Evolutionary conservation across 192 early-diverging fungal genomes (phyloP).

Genomic region (Phlyctochytrium arcticum): DNA sequence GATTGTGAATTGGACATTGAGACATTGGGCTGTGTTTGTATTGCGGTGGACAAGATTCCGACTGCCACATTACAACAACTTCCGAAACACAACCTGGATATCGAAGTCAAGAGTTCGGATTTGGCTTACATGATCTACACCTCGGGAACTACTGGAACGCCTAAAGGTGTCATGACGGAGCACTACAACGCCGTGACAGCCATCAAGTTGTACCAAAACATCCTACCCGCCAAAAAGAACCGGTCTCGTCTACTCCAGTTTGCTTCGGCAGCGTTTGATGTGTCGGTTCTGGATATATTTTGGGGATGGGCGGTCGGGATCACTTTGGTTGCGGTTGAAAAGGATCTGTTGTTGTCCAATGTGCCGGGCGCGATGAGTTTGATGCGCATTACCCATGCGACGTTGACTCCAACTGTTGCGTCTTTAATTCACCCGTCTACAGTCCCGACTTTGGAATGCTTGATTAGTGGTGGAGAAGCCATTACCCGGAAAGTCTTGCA

Average conservation of each 20-base stretch:
- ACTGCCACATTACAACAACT: neutral
- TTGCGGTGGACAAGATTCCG: neutral
- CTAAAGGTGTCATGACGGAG: slow-evolving; percentile 33
- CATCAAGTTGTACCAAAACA: neutral
- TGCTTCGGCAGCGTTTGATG: slow-evolving; percentile 8
- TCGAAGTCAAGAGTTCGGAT: neutral
- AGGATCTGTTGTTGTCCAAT: neutral
- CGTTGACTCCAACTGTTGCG: slow-evolving; percentile 1
- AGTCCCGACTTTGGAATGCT: neutral
- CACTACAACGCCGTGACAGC: neutral
- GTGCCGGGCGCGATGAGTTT: neutral
- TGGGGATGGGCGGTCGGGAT: neutral
- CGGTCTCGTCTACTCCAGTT: slow-evolving; percentile 10
- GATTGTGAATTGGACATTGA: neutral
- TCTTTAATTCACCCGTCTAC: neutral
- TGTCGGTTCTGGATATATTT: slow-evolving; percentile 19
- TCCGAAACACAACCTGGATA: neutral
- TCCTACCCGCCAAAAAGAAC: slow-evolving; percentile 5
- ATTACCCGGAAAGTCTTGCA: slow-evolving; percentile 8
- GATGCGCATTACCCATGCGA: neutral
- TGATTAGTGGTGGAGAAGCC: slow-evolving; percentile 9
- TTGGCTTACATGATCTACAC: slow-evolving; percentile 41
- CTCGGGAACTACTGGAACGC: slow-evolving; percentile 39
- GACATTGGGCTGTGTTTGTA: no score
- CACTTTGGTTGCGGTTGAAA: neutral